A percentile compares a stretch with the other conserved stretches of the same genome.
Conservation (phyloP, 176 grass and related monocot genomes). For the Musa troglodytarum region DNA sequence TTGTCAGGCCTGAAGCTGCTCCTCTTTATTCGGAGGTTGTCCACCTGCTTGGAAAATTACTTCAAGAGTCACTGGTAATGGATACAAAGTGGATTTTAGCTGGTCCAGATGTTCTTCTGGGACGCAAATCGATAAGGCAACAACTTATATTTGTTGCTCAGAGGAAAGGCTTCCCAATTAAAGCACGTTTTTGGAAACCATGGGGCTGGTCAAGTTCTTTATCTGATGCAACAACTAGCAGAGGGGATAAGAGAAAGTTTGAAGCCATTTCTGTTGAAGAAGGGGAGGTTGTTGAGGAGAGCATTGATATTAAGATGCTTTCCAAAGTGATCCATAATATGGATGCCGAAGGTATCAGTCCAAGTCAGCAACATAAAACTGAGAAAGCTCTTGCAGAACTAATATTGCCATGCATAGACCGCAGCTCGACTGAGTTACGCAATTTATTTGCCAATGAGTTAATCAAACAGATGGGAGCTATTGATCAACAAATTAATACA, state of each 20-base stretch:
- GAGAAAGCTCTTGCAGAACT: conserved; percentile 95
- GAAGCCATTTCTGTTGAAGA: conserved; percentile 73
- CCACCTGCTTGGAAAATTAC: conserved; percentile 77
- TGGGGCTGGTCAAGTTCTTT: conserved; percentile 79
- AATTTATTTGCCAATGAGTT: conserved; percentile 79
- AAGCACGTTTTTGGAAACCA: conserved; percentile 84
- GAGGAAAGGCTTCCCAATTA: conserved; percentile 53
- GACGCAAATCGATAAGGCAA: conserved; percentile 90
- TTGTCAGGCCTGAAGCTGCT: conserved; percentile 88
- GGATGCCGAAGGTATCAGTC: conserved; percentile 44
- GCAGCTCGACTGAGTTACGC: conserved; percentile 65
- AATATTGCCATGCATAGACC: conserved; percentile 87
- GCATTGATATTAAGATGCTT: conserved; percentile 67
- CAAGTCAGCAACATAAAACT: conserved; percentile 52
- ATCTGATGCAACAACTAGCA: conserved; percentile 36
- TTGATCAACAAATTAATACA: conserved; percentile 77
- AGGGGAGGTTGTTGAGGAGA: conserved; percentile 91
- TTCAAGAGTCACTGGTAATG: conserved; percentile 80
- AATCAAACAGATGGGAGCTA: conserved; percentile 88
- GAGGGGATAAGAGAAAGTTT: conserved; percentile 78
- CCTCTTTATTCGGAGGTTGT: conserved; percentile 93
- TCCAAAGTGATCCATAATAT: conserved; percentile 35
- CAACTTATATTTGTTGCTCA: conserved; percentile 81
- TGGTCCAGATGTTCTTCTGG: conserved; percentile 76
- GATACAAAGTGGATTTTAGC: conserved; percentile 96